Evolutionary conservation across 805 yeast species (phyloP).

Genomic region (Schwanniomyces yamadae): DNA sequence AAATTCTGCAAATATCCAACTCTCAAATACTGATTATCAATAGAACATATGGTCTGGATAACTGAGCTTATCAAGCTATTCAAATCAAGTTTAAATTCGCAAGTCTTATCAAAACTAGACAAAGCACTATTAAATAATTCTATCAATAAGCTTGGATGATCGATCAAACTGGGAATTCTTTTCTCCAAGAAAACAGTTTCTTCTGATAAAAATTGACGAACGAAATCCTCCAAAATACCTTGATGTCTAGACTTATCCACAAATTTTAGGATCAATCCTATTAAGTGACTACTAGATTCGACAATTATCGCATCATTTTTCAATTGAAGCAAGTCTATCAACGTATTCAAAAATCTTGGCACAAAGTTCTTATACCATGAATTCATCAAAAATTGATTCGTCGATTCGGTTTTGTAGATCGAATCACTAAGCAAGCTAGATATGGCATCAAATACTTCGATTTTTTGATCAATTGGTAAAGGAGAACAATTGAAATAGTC

Average conservation of each 20-base stretch:
- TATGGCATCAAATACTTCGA: slow-evolving; percentile 11
- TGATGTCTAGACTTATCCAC: slow-evolving; percentile 47
- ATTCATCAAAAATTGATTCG: slow-evolving; percentile 36
- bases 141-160: slow-evolving; percentile 31
- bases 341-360: slow-evolving; percentile 32
- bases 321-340: slow-evolving; percentile 1
- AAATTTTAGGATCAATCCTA: slow-evolving; percentile 41
- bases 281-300: slow-evolving; percentile 41
- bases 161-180: slow-evolving; percentile 17
- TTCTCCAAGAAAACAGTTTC: slow-evolving; percentile 6
- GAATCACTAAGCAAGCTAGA: slow-evolving; percentile 23
- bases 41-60: slow-evolving; percentile 9
- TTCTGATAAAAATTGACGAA: slow-evolving; percentile 33
- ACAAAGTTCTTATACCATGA: slow-evolving; percentile 45
- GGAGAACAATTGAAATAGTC: slow-evolving; percentile 5
- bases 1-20: slow-evolving; percentile 58
- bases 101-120: slow-evolving; percentile 51
- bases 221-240: slow-evolving; percentile 37
- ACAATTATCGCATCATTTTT: slow-evolving; percentile 20
- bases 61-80: slow-evolving; percentile 8
- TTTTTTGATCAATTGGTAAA: slow-evolving; percentile 3
- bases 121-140: slow-evolving; percentile 46
- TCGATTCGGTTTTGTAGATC: slow-evolving; percentile 28
- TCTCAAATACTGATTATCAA: slow-evolving; percentile 31
- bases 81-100: slow-evolving; percentile 13